A percentile compares a stretch with the other conserved stretches of the same genome.
These are phyloP conservation scores for Wickerhamiella kazuoi DNA, from an alignment of 805 yeast genomes.

Conservation along the genomic window DNA sequence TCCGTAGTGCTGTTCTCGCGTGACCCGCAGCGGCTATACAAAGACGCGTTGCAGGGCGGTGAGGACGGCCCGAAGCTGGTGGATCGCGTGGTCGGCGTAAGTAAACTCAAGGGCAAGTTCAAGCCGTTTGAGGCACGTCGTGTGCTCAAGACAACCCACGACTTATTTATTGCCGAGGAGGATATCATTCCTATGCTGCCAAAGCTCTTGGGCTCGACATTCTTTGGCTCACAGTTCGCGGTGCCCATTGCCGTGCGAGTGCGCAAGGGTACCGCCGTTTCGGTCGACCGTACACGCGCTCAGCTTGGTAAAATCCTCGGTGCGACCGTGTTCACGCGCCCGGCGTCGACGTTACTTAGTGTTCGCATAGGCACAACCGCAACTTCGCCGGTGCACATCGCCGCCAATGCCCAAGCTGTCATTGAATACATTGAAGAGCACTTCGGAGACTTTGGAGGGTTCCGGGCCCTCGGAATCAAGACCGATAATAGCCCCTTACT, in stretches of 20 bases:
- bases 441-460: slow-evolving; percentile 18
- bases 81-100: slow-evolving; percentile 43
- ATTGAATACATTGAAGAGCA: slow-evolving; percentile 26
- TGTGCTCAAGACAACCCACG: slow-evolving; percentile 47
- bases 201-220: slow-evolving; percentile 61
- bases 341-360: slow-evolving; percentile 53
- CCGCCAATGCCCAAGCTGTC: slow-evolving; percentile 43
- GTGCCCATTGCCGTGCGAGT: slow-evolving; percentile 36
- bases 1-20: slow-evolving; percentile 51
- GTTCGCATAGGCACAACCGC: slow-evolving; percentile 46
- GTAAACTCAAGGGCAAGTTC: slow-evolving; percentile 65
- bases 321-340: slow-evolving; percentile 45
- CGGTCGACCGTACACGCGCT: slow-evolving; percentile 35
- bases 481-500: slow-evolving; percentile 59
- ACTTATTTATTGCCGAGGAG: slow-evolving; percentile 72
- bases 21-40: slow-evolving; percentile 35
- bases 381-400: slow-evolving; percentile 32
- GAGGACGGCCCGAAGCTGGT: slow-evolving; percentile 11
- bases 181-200: slow-evolving; percentile 67
- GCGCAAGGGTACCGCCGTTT: slow-evolving; percentile 23
- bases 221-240: slow-evolving; percentile 52
- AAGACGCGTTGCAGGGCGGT: slow-evolving; percentile 20
- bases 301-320: slow-evolving; percentile 41
- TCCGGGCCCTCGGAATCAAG: slow-evolving; percentile 37
- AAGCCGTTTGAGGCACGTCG: slow-evolving; percentile 82